phyloP scores from a whole-genome alignment of 805 yeast genomes.

The Yamadazyma sp. region DNA sequence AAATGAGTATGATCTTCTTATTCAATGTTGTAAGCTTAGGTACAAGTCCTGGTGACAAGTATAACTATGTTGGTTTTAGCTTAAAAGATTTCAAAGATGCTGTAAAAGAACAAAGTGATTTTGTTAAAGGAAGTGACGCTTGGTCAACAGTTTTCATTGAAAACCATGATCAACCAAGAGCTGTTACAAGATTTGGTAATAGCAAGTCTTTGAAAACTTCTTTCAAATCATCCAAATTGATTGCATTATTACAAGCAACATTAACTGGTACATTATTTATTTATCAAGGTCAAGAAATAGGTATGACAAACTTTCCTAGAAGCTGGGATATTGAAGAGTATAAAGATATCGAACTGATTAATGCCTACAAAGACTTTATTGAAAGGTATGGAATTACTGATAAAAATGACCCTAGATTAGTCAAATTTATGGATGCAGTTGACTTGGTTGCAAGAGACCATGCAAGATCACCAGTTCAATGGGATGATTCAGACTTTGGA shows the following conservation, averaged over 20 bases:
- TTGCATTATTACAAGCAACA: conserved; percentile 43
- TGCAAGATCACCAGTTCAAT: conserved; percentile 56
- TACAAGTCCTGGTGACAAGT: conserved; percentile 35
- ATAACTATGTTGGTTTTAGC: conserved; percentile 27
- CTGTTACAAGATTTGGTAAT: conserved; percentile 50
- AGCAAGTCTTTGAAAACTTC: conserved; percentile 25
- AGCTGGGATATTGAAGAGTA: conserved; percentile 49
- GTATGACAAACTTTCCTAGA: conserved; percentile 48
- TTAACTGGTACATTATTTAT: conserved; percentile 54
- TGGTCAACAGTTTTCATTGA: conserved; percentile 57
- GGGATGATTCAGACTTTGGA: conserved; percentile 43
- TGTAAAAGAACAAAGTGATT: conserved; percentile 29
- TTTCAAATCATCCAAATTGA: conserved; percentile 44
- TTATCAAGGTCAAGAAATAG: conserved; percentile 63
- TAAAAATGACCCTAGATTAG: conserved; percentile 9
- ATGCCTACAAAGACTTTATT: conserved; percentile 30
- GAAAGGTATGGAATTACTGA: conserved; percentile 25
- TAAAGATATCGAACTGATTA: conserved; percentile 47
- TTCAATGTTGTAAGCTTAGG: conserved; percentile 38
- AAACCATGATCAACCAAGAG: conserved; percentile 59
- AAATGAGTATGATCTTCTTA: conserved; percentile 36
- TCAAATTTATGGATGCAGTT: conserved; percentile 28
- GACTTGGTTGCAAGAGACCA: conserved; percentile 47
- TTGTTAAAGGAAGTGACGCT: conserved; percentile 49
- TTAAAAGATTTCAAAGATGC: conserved; percentile 43